These are phyloP conservation scores for Aspergillus calidoustus DNA, from an alignment of 2,329 filamentous ascomycete genomes.

Conservation along the genomic window DNA sequence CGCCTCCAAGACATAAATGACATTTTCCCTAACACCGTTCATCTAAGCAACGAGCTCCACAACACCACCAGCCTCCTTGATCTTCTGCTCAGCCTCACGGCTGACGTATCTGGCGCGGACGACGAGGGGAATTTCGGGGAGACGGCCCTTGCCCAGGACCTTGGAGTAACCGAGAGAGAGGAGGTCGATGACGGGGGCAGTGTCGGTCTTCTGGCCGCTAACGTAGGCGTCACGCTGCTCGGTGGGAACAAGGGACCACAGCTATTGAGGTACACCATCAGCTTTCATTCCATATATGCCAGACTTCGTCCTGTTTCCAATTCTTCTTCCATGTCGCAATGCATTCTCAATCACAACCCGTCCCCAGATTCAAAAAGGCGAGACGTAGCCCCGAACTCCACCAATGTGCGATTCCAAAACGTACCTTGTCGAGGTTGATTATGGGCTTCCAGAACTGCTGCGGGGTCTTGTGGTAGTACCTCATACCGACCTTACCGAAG, in stretches of 20 bases:
- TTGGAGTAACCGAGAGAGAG: conserved; percentile 97
- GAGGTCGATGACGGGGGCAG: conserved; percentile 96
- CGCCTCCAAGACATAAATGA: conserved; percentile 32
- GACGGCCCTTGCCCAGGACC: conserved; percentile 96
- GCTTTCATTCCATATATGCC: conserved; percentile 22
- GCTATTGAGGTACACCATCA: conserved; percentile 55
- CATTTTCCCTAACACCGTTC: conserved; percentile 30
- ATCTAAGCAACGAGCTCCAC: conserved; percentile 90
- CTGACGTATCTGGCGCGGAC: conserved; percentile 95
- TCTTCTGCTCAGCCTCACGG: conserved; percentile 97
- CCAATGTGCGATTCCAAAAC: conserved; percentile 32
- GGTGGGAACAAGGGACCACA: conserved; percentile 91
- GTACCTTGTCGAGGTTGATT: conserved; percentile 98
- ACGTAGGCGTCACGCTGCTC: conserved; percentile 96
- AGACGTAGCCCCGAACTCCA: not conserved
- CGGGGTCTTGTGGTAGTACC: conserved; percentile 94
- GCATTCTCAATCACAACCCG: not conserved
- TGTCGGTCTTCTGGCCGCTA: conserved; percentile 78
- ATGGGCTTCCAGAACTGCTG: conserved; percentile 98
- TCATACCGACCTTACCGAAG: conserved; percentile 97
- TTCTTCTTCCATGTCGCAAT: not conserved
- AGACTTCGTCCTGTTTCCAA: not conserved
- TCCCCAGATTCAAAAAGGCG: not conserved
- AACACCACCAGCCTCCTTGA: conserved; percentile 95
- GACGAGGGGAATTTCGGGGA: conserved; percentile 90